Evolutionary conservation across 1,139 yeast genomes (phyloP), one percentile per base, ranked within the genome.

Genomic region (Diutina catenulata): DNA sequence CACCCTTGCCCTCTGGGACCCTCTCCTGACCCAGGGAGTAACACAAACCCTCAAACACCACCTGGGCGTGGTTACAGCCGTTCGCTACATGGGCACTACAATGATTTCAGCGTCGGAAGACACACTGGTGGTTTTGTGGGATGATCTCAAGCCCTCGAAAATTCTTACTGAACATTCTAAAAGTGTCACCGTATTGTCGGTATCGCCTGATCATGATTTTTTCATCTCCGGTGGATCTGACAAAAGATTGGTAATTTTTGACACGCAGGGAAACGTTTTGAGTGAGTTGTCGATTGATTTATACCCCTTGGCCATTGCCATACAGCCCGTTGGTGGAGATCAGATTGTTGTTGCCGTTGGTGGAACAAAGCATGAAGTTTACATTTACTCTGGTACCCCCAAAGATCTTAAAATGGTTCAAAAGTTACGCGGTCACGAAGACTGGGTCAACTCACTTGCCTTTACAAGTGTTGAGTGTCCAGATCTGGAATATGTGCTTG

Each of bases 351-450:
- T 69, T 68, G 43, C 50, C 86, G 7, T 62, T 88, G n/a, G 79
- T 88, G 2, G 66, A 86, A n/a, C 88, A 87, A 28, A 96, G 96
- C 5, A 81, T 97, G 60, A 64, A 22, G 55, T 88, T 5, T 74
- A 65, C 46, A 64, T 80, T 8, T 77, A 74, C 47, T 53, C 25
- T n/a, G 35, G 35, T 7, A 3, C 25, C 3, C 3, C 82, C 0
- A 68, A 77, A 45, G 51, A 59, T 7, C 11, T 23, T 4, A 16
- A 25, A 3, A 16, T 18, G 43, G 58, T 1, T 22, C 25, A 35
- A 18, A 19, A 24, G 13, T 26, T 88, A 33, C 70, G 77, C 22
- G 96, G 97, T 8, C 96, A 88, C 54, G 96, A 87, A 57, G 95
- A 88, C 56, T 88, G 97, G 97, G 70, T 88, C 41, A 80, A 82